A percentile compares a stretch with the other conserved stretches of the same genome.
Conservation (phyloP, 169 alveolate species). For the Perkinsus olseni region DNA sequence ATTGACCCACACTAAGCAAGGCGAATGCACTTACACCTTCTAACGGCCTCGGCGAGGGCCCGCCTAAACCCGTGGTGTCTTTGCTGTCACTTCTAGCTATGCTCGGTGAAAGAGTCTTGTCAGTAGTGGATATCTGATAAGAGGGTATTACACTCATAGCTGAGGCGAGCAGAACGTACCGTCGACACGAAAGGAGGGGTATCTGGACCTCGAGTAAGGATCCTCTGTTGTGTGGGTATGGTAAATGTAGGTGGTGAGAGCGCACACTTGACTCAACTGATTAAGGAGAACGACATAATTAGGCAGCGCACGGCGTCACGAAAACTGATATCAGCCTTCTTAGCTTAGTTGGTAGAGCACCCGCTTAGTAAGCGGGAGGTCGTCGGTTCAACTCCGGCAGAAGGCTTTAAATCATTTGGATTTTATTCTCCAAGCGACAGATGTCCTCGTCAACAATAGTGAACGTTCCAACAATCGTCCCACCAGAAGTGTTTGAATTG, state of each 20-base stretch:
- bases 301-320: too few species aligned
- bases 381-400: slow-evolving; percentile 4
- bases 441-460: too few species aligned
- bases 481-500: neutral
- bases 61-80: neutral
- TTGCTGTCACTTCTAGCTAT: neutral
- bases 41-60: neutral
- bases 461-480: too few species aligned
- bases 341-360: slow-evolving; percentile 3
- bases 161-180: neutral
- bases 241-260: neutral
- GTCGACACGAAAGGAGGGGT: neutral
- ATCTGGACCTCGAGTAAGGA: neutral
- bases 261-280: neutral
- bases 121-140: neutral
- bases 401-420: neutral
- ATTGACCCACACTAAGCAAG: neutral
- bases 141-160: neutral
- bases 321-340: neutral
- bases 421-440: too few species aligned
- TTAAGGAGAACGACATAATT: neutral
- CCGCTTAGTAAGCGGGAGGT: slow-evolving; percentile 5
- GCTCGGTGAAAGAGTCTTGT: neutral
- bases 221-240: neutral
- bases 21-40: neutral